These are phyloP conservation scores for Alternaria novae-zelandiae DNA, from an alignment of 2,329 filamentous ascomycete species.

Conservation along the genomic window DNA sequence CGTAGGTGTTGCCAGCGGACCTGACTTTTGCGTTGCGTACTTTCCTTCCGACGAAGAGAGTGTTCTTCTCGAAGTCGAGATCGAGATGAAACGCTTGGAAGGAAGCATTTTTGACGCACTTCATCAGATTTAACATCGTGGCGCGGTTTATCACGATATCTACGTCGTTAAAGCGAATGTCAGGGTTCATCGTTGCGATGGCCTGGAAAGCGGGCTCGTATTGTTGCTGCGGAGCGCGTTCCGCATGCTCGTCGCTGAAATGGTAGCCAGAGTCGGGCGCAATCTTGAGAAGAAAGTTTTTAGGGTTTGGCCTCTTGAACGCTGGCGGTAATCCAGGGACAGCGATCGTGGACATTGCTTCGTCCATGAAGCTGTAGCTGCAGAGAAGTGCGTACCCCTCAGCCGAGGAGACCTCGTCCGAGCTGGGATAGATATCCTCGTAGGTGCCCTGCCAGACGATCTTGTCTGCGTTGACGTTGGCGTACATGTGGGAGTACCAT, in stretches of 20 bases:
- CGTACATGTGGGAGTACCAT: neutral
- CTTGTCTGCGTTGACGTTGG: neutral
- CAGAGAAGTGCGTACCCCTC: neutral
- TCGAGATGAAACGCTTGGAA: conserved; percentile 1
- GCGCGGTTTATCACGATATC: conserved; percentile 4
- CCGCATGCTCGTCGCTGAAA: neutral
- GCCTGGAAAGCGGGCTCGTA: conserved; percentile 18
- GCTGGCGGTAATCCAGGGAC: neutral
- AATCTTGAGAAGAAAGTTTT: neutral
- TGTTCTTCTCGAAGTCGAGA: neutral
- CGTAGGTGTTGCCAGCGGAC: neutral
- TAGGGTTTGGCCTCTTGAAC: neutral
- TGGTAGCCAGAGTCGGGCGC: neutral
- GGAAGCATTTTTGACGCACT: neutral
- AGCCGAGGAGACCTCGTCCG: neutral
- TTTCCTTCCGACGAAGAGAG: neutral
- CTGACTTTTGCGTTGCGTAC: neutral
- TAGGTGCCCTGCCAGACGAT: neutral
- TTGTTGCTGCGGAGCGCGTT: neutral
- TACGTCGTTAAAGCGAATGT: neutral
- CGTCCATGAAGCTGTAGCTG: neutral
- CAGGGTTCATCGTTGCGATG: conserved; percentile 9
- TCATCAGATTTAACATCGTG: neutral
- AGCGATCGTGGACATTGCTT: neutral
- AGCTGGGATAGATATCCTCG: neutral